Evolutionary conservation across 805 yeast species (phyloP).

Genomic region (Ogataea thermomethanolica): DNA sequence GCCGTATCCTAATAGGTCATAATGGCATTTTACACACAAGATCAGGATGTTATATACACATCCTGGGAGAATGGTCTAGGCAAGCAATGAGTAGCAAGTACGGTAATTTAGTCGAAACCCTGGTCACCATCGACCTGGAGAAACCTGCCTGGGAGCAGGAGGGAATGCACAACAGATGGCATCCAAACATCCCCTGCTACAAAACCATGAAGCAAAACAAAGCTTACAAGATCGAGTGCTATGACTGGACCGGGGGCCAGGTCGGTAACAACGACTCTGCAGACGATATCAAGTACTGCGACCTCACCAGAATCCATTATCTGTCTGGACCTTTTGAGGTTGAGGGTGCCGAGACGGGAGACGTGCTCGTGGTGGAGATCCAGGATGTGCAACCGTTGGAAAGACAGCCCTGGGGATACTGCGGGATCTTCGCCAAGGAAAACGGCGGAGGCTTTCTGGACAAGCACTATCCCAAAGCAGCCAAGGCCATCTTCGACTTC

Average conservation of each 20-base stretch:
- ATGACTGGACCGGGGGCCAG: constrained; percentile 56
- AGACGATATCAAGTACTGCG: constrained; percentile 45
- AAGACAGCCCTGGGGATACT: constrained; percentile 52
- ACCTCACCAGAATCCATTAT: constrained; percentile 44
- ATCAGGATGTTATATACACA: neutral
- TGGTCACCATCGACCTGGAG: constrained; percentile 39
- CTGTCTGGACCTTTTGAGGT: constrained; percentile 47
- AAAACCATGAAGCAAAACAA: constrained; percentile 40
- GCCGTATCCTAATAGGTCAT: no score
- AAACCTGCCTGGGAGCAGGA: constrained; percentile 46
- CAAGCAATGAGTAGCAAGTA: constrained; percentile 10
- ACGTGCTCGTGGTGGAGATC: constrained; percentile 46
- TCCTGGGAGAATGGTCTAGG: neutral
- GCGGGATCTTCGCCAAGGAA: constrained; percentile 45
- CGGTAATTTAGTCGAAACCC: constrained; percentile 34
- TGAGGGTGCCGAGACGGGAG: constrained; percentile 45
- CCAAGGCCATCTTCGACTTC: constrained; percentile 50
- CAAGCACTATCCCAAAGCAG: constrained; percentile 46
- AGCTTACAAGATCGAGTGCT: constrained; percentile 45
- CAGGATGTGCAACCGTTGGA: constrained; percentile 51
- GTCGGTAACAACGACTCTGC: constrained; percentile 44
- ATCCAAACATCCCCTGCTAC: constrained; percentile 46
- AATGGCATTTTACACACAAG: no score
- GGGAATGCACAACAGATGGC: constrained; percentile 52
- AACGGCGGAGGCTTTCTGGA: constrained; percentile 53